A percentile compares a stretch with the other conserved stretches of the same genome.
Conservation (phyloP, 169 alveolate species). For the Plasmodium knowlesi region DNA sequence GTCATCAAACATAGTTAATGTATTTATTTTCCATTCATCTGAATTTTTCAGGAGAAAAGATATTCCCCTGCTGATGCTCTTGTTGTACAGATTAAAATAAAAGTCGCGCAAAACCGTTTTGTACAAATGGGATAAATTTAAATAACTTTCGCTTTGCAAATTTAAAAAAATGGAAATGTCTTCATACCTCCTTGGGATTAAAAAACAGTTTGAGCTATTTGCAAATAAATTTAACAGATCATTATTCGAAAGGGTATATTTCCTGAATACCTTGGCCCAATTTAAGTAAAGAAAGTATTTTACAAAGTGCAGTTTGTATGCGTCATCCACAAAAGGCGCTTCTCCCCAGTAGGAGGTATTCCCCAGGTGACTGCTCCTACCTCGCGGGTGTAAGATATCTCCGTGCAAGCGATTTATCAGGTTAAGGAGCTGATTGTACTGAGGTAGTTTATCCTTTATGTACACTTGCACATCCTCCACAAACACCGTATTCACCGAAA, state of each 20-base stretch:
- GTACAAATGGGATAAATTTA: slow-evolving; percentile 41
- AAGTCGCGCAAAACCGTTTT: slow-evolving; percentile 12
- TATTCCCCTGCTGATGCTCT: background rate
- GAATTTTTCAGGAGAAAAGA: background rate
- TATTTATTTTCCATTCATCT: background rate
- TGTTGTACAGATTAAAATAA: slow-evolving; percentile 38
- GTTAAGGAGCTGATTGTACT: slow-evolving; percentile 24
- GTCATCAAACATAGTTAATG: background rate
- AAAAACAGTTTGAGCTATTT: slow-evolving; percentile 39
- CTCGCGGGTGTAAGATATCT: background rate
- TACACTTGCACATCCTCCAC: slow-evolving; percentile 45
- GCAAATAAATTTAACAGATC: slow-evolving; percentile 28
- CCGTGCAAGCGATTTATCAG: slow-evolving; percentile 25
- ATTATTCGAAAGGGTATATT: slow-evolving; percentile 62
- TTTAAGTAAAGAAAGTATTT: slow-evolving; percentile 66
- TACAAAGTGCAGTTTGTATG: slow-evolving; percentile 53
- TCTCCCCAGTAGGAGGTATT: background rate
- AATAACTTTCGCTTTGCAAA: slow-evolving; percentile 12
- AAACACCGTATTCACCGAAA: slow-evolving; percentile 25
- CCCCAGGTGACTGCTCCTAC: background rate
- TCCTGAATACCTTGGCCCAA: slow-evolving; percentile 25
- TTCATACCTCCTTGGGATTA: slow-evolving; percentile 71
- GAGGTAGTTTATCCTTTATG: background rate
- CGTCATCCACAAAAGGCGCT: slow-evolving; percentile 5
- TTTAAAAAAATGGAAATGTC: slow-evolving; percentile 45